These are phyloP conservation scores for Elsinoe necatrix DNA, from an alignment of 2,329 filamentous ascomycete species.

Conservation along the genomic window DNA sequence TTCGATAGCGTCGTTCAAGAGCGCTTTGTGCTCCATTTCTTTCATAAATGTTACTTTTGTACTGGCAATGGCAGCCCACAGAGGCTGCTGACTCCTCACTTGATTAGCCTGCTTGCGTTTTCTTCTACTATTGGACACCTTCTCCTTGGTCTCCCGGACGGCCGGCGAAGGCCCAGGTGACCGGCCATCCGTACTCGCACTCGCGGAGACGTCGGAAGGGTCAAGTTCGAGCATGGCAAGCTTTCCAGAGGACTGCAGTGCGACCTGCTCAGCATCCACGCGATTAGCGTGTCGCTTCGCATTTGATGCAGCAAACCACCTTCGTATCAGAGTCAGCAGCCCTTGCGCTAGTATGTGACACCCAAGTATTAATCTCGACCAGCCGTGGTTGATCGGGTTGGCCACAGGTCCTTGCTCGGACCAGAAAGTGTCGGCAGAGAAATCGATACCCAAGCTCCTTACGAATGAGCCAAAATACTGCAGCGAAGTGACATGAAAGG, in stretches of 20 bases:
- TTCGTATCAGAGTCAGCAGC: constrained; percentile 58
- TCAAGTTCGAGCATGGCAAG: constrained; percentile 15
- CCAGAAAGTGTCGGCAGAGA: constrained; percentile 20
- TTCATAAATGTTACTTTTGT: constrained; percentile 96
- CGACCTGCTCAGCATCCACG: constrained; percentile 13
- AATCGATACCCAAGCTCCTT: constrained; percentile 29
- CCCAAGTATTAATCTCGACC: constrained; percentile 60
- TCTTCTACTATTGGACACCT: constrained; percentile 61
- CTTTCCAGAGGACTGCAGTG: constrained; percentile 8
- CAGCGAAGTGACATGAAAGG: constrained; percentile 31
- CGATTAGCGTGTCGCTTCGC: constrained; percentile 22
- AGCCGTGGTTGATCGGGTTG: constrained; percentile 44
- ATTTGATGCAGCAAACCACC: constrained; percentile 36
- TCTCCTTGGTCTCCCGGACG: constrained; percentile 48
- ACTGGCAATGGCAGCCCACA: constrained; percentile 90
- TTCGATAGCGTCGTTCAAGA: constrained; percentile 62
- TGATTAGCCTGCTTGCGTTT: constrained; percentile 85
- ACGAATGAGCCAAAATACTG: constrained; percentile 32
- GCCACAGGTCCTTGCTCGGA: constrained; percentile 30
- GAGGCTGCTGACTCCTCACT: constrained; percentile 79
- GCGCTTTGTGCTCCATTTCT: constrained; percentile 64
- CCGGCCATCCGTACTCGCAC: constrained; percentile 40
- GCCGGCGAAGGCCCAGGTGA: constrained; percentile 45
- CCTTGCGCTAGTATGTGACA: constrained; percentile 70
- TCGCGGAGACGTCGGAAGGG: constrained; percentile 35